Percentiles rank a stretch among this genome's conserved stretches.
Conservation (phyloP, 805 yeast genomes). For the Kuraishia capsulata region DNA sequence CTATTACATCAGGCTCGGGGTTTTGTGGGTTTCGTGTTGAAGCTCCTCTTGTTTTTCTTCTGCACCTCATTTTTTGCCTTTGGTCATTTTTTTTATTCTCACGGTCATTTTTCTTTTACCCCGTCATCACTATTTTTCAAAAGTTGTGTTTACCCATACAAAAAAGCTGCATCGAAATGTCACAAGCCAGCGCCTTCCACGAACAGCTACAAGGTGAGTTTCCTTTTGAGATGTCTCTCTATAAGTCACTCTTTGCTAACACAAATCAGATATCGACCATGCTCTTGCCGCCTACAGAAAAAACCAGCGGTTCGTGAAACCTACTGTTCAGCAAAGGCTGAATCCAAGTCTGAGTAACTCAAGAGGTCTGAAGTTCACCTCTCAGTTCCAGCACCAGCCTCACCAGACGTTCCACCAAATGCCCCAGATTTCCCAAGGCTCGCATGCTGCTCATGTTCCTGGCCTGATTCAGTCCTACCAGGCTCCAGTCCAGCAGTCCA, state of each 20-base stretch:
- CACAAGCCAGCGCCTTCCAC: slow-evolving; percentile 1
- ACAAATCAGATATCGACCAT: background rate
- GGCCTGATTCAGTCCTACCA: background rate
- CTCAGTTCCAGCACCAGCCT: background rate
- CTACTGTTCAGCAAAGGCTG: background rate
- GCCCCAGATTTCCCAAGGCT: background rate
- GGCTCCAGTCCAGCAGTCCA: background rate
- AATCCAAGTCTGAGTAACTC: background rate
- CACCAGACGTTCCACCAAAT: background rate
- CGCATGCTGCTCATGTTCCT: background rate
- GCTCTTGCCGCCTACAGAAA: background rate
- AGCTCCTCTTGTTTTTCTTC: too few species aligned
- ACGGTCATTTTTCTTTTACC: too few species aligned
- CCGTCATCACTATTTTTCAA: too few species aligned
- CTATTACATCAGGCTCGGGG: too few species aligned
- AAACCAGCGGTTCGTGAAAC: background rate
- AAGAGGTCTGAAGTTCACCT: background rate
- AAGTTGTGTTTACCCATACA: too few species aligned
- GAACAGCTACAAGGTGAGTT: slow-evolving; percentile 4
- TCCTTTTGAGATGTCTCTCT: too few species aligned
- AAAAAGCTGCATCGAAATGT: too few species aligned
- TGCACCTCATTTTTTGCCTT: too few species aligned
- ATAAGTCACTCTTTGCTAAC: background rate
- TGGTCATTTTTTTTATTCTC: too few species aligned
- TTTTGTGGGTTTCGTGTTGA: too few species aligned